Evolutionary conservation across 2,329 filamentous ascomycete species (phyloP).

Genomic region (Aureobasidium leucospermi): DNA sequence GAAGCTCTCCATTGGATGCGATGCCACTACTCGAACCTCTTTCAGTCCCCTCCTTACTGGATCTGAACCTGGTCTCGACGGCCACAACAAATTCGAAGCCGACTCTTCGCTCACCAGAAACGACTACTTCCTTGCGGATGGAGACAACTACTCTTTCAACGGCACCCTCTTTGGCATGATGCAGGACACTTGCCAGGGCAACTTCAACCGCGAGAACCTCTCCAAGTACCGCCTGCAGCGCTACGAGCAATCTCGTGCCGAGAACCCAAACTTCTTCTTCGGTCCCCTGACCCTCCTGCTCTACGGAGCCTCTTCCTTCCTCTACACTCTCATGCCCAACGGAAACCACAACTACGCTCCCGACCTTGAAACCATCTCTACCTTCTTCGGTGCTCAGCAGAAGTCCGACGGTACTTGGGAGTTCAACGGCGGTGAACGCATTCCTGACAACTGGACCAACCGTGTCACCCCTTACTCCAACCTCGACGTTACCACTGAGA

Average conservation of each 20-base stretch:
- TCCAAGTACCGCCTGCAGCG: slow-evolving; percentile 34
- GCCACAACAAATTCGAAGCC: slow-evolving; percentile 39
- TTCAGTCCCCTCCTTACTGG: slow-evolving; percentile 28
- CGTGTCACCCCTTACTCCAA: slow-evolving; percentile 30
- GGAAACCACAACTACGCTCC: slow-evolving; percentile 27
- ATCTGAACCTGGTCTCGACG: slow-evolving; percentile 35
- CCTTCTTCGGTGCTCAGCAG: slow-evolving; percentile 37
- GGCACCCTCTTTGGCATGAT: slow-evolving; percentile 35
- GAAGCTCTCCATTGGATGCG: slow-evolving; percentile 40
- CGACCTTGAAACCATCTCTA: slow-evolving; percentile 30
- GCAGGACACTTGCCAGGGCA: slow-evolving; percentile 27
- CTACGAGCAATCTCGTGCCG: slow-evolving; percentile 30
- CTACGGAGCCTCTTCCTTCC: slow-evolving; percentile 37
- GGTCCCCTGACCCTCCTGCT: slow-evolving; percentile 34
- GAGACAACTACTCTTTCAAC: slow-evolving; percentile 34
- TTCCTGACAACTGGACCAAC: slow-evolving; percentile 37
- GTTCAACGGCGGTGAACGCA: slow-evolving; percentile 32
- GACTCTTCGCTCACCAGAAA: slow-evolving; percentile 36
- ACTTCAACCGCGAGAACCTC: slow-evolving; percentile 33
- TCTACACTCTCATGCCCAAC: slow-evolving; percentile 37
- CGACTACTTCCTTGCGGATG: slow-evolving; percentile 34
- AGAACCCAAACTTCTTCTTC: slow-evolving; percentile 38
- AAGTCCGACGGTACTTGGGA: slow-evolving; percentile 32
- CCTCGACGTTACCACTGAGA: slow-evolving; percentile 31
- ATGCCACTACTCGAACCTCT: slow-evolving; percentile 37